Conservation (phyloP, 371 early-diverging fungal genomes). For the Mucor plumbeus region DNA sequence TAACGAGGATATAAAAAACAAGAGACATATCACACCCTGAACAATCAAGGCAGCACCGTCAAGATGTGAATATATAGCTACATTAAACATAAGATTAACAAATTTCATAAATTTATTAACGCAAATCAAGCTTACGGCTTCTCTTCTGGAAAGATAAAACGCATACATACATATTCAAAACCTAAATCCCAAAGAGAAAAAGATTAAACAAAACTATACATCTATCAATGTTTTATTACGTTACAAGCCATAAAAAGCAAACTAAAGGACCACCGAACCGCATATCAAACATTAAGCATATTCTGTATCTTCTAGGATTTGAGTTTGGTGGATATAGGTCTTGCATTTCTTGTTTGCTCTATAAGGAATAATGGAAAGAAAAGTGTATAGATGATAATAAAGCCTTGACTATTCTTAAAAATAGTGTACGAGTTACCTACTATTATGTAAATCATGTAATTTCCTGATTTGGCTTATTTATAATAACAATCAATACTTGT, state of each 20-base stretch:
- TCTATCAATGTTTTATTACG: background rate
- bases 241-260: conserved; percentile 18
- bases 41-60: conserved; percentile 30
- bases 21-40: conserved; percentile 39
- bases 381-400: background rate
- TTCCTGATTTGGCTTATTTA: background rate
- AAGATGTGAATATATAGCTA: conserved; percentile 48
- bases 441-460: background rate
- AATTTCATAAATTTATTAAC: background rate
- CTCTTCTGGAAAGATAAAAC: conserved; percentile 16
- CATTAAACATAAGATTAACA: background rate
- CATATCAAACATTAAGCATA: conserved; percentile 8
- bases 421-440: background rate
- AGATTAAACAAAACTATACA: background rate
- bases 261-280: conserved; percentile 12
- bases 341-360: conserved; percentile 10
- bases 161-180: conserved; percentile 11
- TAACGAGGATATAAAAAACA: conserved; percentile 36
- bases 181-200: background rate
- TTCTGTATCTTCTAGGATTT: background rate
- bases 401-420: background rate
- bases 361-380: background rate
- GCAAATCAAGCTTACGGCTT: conserved; percentile 14
- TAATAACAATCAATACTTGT: background rate
- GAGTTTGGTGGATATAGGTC: background rate